phyloP scores from a whole-genome alignment of 225 moss, liverwort and hornwort species.

The Polytrichum commune region DNA sequence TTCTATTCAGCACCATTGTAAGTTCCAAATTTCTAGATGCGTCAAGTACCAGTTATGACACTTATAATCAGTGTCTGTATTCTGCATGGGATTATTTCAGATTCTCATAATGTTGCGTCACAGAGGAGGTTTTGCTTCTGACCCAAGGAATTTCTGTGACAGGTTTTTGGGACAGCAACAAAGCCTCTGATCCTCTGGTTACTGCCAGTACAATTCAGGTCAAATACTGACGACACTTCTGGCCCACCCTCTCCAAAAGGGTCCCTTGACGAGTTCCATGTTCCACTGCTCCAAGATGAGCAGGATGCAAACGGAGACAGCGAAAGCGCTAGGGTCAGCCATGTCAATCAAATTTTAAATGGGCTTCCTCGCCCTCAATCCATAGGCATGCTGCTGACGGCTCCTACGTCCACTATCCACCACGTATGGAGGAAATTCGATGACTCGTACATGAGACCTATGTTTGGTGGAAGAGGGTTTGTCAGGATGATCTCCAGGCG shows the following conservation, averaged over 20 bases:
- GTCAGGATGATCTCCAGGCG: conserved; percentile 52
- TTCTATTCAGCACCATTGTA: conserved; percentile 70
- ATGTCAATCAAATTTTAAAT: not conserved
- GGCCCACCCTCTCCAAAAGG: conserved; percentile 62
- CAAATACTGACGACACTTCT: conserved; percentile 20
- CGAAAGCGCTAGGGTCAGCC: conserved; percentile 8
- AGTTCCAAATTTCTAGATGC: conserved; percentile 6
- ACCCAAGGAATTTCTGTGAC: conserved; percentile 1
- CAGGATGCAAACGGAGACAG: not conserved
- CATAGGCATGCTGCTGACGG: conserved; percentile 54
- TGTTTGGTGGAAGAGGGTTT: conserved; percentile 83
- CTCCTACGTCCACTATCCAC: conserved; percentile 81
- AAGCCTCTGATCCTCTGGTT: conserved; percentile 76
- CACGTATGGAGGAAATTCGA: conserved; percentile 77
- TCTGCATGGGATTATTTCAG: too few species aligned
- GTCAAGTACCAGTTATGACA: not conserved
- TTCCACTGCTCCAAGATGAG: conserved; percentile 30
- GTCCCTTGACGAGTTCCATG: conserved; percentile 27
- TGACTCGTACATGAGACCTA: conserved; percentile 82
- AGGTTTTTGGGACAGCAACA: conserved; percentile 76
- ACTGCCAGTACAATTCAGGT: conserved; percentile 40
- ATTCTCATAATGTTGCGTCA: too few species aligned
- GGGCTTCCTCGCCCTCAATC: conserved; percentile 41
- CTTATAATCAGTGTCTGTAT: too few species aligned
- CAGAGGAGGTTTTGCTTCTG: too few species aligned